Evolutionary conservation across 345 rosid species (phyloP), one percentile per base, ranked within the genome.

Genomic region (Moringa oleifera): DNA sequence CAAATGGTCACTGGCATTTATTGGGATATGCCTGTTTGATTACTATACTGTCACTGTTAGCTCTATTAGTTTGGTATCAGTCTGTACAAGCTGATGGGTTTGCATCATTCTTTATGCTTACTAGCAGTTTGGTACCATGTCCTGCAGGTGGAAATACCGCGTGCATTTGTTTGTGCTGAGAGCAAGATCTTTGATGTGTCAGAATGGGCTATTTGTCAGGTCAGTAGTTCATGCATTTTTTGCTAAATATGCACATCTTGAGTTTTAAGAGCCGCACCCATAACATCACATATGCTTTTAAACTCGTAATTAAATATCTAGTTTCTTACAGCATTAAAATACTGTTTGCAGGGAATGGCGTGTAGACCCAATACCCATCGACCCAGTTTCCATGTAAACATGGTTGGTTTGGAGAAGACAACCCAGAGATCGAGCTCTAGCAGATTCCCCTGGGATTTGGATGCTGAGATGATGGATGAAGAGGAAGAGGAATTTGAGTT

Each of bases 181-280:
- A 88, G 96, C 88, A 94, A 90, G 77, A 79, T 91, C 75, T 94
- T 90, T 86, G 99, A 94, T 71, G 99, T 87, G 46, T 94, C 99
- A 62, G 99, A 94, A 69, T 95, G 97, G 99, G 97, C 97, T 57
- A 91, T 87, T 66, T 95, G 99, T 74, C 99, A 95, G 97, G 99
- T 90, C 15, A 37, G 94, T 65, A 54, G 25, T 58, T 60, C 58
- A 6, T 67, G 57, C 47, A 41, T 41, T 28, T 28, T 3, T 28
- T 3, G 3, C 33, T 28, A 28, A 2, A 8, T 28, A 28, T 28
- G 33, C 8, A 28, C 3, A 28, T 28, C 3, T 8, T 28, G 33
- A 28, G 3, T 28, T 28, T 28, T 28, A 28, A 28, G 33, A 28
- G n/a, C n/a, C n/a, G n/a, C n/a, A n/a, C n/a, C n/a, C n/a, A n/a